phyloP scores from a whole-genome alignment of 2,329 filamentous ascomycete species.

The Alternaria tenuissima region DNA sequence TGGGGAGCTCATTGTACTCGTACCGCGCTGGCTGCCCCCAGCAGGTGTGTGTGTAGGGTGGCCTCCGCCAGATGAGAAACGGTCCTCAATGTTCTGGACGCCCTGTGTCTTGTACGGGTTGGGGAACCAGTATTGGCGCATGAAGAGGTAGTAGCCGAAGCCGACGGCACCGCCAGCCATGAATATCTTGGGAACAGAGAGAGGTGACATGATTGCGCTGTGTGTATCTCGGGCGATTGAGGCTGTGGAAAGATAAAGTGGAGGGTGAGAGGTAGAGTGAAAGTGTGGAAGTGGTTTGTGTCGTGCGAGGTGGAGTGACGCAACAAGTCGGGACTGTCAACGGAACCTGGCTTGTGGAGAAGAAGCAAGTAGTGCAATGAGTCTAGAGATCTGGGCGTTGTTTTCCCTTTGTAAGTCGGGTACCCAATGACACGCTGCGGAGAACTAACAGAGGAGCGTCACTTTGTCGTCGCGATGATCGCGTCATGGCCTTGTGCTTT shows the following conservation, averaged over 20 bases:
- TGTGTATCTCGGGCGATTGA: background rate
- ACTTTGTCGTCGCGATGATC: constrained; percentile 32
- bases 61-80: constrained; percentile 44
- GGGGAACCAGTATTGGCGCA: constrained; percentile 50
- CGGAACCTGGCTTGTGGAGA: constrained; percentile 8
- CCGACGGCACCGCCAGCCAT: constrained; percentile 47
- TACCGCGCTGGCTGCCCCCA: constrained; percentile 39
- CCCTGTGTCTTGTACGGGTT: constrained; percentile 49
- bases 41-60: constrained; percentile 44
- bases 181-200: constrained; percentile 49
- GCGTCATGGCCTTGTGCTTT: constrained; percentile 41
- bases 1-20: constrained; percentile 11
- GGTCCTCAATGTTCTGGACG: constrained; percentile 47
- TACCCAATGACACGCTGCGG: constrained; percentile 17
- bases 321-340: background rate
- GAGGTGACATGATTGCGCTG: constrained; percentile 35
- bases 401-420: background rate
- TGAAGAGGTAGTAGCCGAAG: constrained; percentile 48
- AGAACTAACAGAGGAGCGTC: constrained; percentile 6
- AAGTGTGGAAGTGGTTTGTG: background rate
- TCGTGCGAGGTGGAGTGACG: constrained; percentile 4
- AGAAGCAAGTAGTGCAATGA: constrained; percentile 9
- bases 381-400: constrained; percentile 10
- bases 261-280: background rate
- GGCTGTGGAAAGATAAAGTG: background rate